Evolutionary conservation across 345 rosid genomes (phyloP), one percentile per base, ranked within the genome.

Genomic region (Brassica nigra): DNA sequence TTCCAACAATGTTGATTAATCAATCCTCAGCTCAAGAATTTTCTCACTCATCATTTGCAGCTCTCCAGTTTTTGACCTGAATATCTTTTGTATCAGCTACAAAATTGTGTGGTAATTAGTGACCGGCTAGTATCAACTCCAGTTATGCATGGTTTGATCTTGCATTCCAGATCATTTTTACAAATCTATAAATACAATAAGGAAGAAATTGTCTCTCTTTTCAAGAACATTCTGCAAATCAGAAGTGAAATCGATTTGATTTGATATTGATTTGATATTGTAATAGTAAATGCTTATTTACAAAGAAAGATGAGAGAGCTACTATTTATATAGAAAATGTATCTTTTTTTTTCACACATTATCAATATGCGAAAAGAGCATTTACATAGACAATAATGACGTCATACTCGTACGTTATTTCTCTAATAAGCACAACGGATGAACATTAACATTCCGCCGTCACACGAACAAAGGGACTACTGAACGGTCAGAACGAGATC

Each of bases 361-460:
- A 69, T 77, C 64, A 77, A 78, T 78, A 78, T 33, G 63, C 36
- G 18, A 23, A 20, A 27, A 9, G 57, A 47, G 28, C 33, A 63
- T 78, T 78, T 71, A 78, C 58, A 78, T 30, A 72, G 44, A 59
- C 11, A 61, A 28, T 11, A 70, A 63, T 9, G 82, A 72, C 82
- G 82, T 78, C 63, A 78, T 42, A 29, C 66, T 36, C 5, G 1
- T 33, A 68, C 55, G 66, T 47, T 4, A 47, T 57, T 57, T 55
- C 54, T 47, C 54, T 12, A 14, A 59, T 4, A 59, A 65, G 16
- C 39, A 33, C 54, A 66, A 75, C 49, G 63, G 37, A 20, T 23
- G 36, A 69, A 76, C 62, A 37, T 64, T 33, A 10, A 44, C 34
- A 61, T 61, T 61, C 62, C 34, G 36, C 52, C 75, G 64, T 30